Evolutionary conservation across 73 alveolate genomes (phyloP).

Genomic region (Tetrahymena thermophila): DNA sequence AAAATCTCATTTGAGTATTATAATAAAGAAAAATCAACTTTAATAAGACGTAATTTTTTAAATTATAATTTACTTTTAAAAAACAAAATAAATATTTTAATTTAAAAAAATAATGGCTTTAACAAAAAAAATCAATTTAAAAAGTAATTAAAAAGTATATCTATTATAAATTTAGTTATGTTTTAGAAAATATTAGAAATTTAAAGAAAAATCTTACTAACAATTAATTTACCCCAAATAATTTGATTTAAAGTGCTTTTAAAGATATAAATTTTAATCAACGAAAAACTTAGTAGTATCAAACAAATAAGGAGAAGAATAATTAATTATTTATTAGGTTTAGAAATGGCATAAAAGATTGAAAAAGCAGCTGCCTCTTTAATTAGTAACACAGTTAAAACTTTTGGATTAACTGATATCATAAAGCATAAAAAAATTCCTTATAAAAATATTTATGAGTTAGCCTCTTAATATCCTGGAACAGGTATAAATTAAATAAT

Average conservation of each 20-base stretch:
- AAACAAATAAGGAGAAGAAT: background rate
- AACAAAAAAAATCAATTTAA: background rate
- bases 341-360: background rate
- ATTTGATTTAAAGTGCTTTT: background rate
- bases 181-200: background rate
- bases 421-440: conserved; percentile 6
- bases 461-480: conserved; percentile 30
- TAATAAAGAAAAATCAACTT: too few species aligned
- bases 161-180: background rate
- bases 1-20: too few species aligned
- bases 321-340: background rate
- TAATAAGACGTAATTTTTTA: too few species aligned
- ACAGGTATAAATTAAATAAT: background rate
- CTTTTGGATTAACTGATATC: conserved; percentile 19
- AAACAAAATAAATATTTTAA: too few species aligned
- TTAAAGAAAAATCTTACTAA: background rate
- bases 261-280: background rate
- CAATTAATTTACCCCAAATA: background rate
- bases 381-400: conserved; percentile 16
- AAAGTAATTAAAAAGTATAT: background rate
- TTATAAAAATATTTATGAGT: conserved; percentile 19
- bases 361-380: conserved; percentile 38
- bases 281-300: background rate
- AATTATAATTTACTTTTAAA: too few species aligned
- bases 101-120: background rate